Evolutionary conservation across 169 alveolate genomes (phyloP).

Genomic region (Fabrea salina): DNA sequence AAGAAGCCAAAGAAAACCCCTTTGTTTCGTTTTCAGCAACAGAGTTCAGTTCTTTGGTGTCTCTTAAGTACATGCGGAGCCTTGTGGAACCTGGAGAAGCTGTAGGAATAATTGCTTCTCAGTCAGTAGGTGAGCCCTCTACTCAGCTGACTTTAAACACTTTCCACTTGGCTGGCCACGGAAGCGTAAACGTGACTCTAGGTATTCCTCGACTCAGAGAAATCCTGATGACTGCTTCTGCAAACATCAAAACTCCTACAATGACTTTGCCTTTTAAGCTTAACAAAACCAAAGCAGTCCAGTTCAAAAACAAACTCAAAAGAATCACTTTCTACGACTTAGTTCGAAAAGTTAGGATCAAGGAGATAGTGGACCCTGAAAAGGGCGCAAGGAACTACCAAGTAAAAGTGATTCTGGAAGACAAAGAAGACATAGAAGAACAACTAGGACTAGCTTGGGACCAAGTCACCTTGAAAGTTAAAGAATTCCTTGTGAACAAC

Average conservation of each 20-base stretch:
- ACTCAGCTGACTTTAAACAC: slow-evolving; percentile 99
- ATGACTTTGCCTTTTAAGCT: slow-evolving; percentile 71
- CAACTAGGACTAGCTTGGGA: slow-evolving; percentile 44
- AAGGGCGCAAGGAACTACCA: slow-evolving; percentile 53
- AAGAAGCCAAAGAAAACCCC: background rate
- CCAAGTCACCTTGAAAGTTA: slow-evolving; percentile 37
- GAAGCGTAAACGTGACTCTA: slow-evolving; percentile 98
- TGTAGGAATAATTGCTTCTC: slow-evolving; percentile 98
- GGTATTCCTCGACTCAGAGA: slow-evolving; percentile 99
- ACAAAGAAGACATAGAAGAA: slow-evolving; percentile 50
- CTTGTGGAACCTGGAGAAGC: slow-evolving; percentile 97
- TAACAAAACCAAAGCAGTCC: slow-evolving; percentile 74
- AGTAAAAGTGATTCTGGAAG: slow-evolving; percentile 58
- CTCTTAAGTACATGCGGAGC: slow-evolving; percentile 80
- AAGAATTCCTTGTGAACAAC: slow-evolving; percentile 46
- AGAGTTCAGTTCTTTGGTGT: slow-evolving; percentile 31
- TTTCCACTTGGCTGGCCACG: slow-evolving; percentile 99
- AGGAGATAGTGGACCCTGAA: slow-evolving; percentile 37
- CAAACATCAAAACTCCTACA: slow-evolving; percentile 76
- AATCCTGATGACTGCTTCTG: slow-evolving; percentile 89
- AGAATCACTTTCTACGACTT: slow-evolving; percentile 83
- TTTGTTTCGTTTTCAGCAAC: background rate
- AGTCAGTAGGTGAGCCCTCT: slow-evolving; percentile 98
- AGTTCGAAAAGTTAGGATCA: slow-evolving; percentile 67
- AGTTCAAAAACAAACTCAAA: slow-evolving; percentile 81